Evolutionary conservation across 2,329 filamentous ascomycete genomes (phyloP), one percentile per base, ranked within the genome.

Genomic region (Neobulgaria alba): DNA sequence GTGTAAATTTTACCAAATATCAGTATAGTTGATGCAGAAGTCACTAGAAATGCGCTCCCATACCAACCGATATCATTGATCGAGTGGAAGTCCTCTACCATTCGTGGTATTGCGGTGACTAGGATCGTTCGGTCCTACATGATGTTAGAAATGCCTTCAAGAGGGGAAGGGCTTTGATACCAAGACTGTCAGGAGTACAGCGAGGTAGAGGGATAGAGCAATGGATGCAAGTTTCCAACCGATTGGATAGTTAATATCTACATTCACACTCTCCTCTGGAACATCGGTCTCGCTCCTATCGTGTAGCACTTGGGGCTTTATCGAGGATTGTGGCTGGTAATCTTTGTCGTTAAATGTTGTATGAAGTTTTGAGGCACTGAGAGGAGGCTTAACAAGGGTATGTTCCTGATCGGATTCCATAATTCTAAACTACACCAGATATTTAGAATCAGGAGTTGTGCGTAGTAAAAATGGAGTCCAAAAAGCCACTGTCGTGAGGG

Each of bases 21-120:
- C 38, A 48, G 31, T 23, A 35, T 29, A 33, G 45, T 41, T 18
- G 17, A 61, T 50, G 48, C 58, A 42, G 54, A 3, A 12, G 57
- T 54, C 29, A 62, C 52, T 14, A 59, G 19, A 43, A 57, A 61
- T 1, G 57, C 51, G 7, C 54, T 50, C 16, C 53, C 56, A 46
- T 61, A 61, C 59, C 60, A 62, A 10, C 57, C 55, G 5, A 61
- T 49, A 42, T 61, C 57, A 16, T 52, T 40, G 7, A 59, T 48
- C 10, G 57, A 55, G 16, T 61, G 49, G 35, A 64, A 62, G n/a
- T 57, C 49, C 29, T 49, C 32, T 8, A 60, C 63, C 33, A 64
- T 64, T 20, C 56, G 54, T 10, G 62, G 62, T 19, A 63, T 60
- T 2, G 61, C 62, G 5, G 58, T 61, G 3, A 53, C 51, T 31